A percentile compares a stretch with the other conserved stretches of the same genome.
These are phyloP conservation scores for Coemansia sp. DNA, from an alignment of 192 early-diverging fungal genomes.

Conservation along the genomic window DNA sequence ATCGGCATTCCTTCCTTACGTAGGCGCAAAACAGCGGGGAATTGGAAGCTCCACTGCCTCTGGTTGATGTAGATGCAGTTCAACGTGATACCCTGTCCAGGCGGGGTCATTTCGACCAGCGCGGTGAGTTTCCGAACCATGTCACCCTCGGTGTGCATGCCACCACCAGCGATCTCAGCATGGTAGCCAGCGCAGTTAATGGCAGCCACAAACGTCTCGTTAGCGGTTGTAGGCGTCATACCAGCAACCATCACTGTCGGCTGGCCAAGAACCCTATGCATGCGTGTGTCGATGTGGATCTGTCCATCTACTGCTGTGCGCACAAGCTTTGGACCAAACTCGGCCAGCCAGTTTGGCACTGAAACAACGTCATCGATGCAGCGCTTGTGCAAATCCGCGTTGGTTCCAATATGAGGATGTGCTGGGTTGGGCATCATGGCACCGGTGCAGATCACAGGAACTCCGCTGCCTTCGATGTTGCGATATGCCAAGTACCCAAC, in stretches of 20 bases:
- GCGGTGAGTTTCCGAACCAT: constrained; percentile 68
- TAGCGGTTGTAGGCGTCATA: constrained; percentile 88
- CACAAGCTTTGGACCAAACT: constrained; percentile 81
- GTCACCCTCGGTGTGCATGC: constrained; percentile 75
- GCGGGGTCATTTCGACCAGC: constrained; percentile 65
- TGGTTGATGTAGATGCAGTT: constrained; percentile 89
- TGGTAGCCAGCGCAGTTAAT: constrained; percentile 88
- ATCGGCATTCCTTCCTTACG: constrained; percentile 84
- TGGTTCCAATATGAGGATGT: constrained; percentile 60
- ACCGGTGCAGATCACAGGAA: constrained; percentile 44
- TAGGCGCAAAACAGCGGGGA: constrained; percentile 75
- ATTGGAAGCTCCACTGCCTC: constrained; percentile 79
- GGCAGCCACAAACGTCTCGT: constrained; percentile 75
- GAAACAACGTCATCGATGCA: constrained; percentile 56
- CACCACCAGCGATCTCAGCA: constrained; percentile 86
- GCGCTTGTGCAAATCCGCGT: constrained; percentile 69
- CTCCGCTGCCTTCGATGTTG: constrained; percentile 86
- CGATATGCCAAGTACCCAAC: constrained; percentile 79
- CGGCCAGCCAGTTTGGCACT: constrained; percentile 79
- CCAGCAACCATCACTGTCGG: constrained; percentile 94
- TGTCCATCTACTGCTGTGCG: constrained; percentile 54
- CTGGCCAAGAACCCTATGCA: too few species aligned
- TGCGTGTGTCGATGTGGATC: constrained; percentile 84
- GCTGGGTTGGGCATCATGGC: constrained; percentile 2
- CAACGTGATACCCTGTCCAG: constrained; percentile 85